phyloP scores from a whole-genome alignment of 1,284 basidiomycete species.

The Naganishia albida region DNA sequence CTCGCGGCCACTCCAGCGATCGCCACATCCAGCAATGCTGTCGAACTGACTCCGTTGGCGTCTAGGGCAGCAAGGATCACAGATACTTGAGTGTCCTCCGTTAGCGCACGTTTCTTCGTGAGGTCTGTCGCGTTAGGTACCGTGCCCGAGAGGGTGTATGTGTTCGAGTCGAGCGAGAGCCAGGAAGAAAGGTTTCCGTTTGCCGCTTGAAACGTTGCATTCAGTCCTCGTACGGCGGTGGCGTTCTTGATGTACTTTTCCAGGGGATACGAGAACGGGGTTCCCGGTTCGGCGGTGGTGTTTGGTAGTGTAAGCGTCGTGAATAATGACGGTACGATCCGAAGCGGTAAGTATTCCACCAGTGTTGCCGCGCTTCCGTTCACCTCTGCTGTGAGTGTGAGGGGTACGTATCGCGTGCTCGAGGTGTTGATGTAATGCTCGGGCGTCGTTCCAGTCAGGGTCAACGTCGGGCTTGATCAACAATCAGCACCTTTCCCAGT shows the following conservation, averaged over 20 bases:
- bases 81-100: conserved; percentile 35
- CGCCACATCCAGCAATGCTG: conserved; percentile 38
- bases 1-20: conserved; percentile 40
- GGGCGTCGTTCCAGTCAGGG: conserved; percentile 52
- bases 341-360: conserved; percentile 48
- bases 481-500: conserved; percentile 38
- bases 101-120: conserved; percentile 27
- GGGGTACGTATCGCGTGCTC: conserved; percentile 47
- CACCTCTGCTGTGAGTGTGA: conserved; percentile 44
- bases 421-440: conserved; percentile 54
- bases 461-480: conserved; percentile 41
- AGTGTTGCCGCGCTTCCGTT: conserved; percentile 42
- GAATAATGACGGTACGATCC: conserved; percentile 55
- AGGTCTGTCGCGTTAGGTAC: conserved; percentile 39
- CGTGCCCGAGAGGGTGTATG: conserved; percentile 49
- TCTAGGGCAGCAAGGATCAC: conserved; percentile 44
- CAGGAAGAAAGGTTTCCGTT: conserved; percentile 47
- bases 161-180: conserved; percentile 51
- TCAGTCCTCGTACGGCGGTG: conserved; percentile 36
- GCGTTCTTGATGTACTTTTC: conserved; percentile 43
- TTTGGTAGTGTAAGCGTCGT: conserved; percentile 51
- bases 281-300: conserved; percentile 45
- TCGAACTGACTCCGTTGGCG: conserved; percentile 38
- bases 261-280: conserved; percentile 44
- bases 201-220: conserved; percentile 45